Conservation (phyloP, 2,329 filamentous ascomycete genomes). For the Paracoccidioides lutzii region DNA sequence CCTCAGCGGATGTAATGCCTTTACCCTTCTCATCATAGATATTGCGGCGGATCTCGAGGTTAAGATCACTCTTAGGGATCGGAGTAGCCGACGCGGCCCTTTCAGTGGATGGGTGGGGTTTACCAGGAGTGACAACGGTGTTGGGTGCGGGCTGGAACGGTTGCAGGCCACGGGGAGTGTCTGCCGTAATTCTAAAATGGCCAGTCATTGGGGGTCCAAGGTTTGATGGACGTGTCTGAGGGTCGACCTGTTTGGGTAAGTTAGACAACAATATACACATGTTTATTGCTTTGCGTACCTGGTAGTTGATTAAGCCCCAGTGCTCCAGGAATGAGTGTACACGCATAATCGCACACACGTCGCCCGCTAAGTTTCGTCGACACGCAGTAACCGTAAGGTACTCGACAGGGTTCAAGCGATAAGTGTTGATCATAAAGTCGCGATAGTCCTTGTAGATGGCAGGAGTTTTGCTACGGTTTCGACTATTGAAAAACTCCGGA, state of each 20-base stretch:
- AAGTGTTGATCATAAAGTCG: conserved; percentile 99
- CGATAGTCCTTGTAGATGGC: conserved; percentile 97
- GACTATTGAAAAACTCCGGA: conserved; percentile 95
- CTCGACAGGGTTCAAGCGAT: conserved; percentile 86
- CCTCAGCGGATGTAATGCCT: conserved; percentile 59
- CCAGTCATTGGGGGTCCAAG: conserved; percentile 95
- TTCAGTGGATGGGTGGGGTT: conserved; percentile 56
- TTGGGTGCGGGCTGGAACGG: conserved; percentile 86
- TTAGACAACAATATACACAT: conserved; percentile 1
- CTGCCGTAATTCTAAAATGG: conserved; percentile 90
- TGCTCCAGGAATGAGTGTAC: conserved; percentile 96
- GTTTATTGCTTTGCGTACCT: conserved; percentile 45
- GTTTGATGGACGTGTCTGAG: conserved; percentile 85
- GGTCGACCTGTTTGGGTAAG: conserved; percentile 61
- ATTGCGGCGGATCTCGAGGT: conserved; percentile 85
- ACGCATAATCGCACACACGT: conserved; percentile 98
- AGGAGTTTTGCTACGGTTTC: conserved; percentile 95
- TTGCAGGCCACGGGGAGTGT: conserved; percentile 87
- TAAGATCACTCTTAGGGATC: conserved; percentile 64
- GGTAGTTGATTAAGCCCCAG: conserved; percentile 98
- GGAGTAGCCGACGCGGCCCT: conserved; percentile 52
- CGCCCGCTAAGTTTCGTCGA: conserved; percentile 83
- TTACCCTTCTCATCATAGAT: conserved; percentile 90
- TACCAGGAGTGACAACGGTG: conserved; percentile 50
- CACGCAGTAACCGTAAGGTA: conserved; percentile 97